Evolutionary conservation across 768 basidiomycete species (phyloP), one percentile per base, ranked within the genome.

Genomic region (Dacryopinax primogenitus): DNA sequence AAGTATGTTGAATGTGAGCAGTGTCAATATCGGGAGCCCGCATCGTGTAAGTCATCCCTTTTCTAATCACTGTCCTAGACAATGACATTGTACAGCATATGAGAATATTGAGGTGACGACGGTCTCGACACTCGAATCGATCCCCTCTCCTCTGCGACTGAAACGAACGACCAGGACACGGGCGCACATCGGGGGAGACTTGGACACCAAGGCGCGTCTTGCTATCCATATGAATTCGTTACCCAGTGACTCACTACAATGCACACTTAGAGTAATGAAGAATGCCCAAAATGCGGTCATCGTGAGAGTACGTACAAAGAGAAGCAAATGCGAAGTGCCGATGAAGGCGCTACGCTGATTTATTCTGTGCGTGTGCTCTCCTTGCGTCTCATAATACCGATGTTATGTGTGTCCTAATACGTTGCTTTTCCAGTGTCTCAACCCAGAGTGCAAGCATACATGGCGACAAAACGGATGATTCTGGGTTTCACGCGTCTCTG

Each of bases 261-360:
- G 33, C 69, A n/a, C n/a, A n/a, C n/a, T n/a, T n/a, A 96, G 92
- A 87, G 90, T 30, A 84, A 88, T 41, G 93, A 97, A 75, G 86
- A 86, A 75, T 97, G 95, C 71, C 91, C 91, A 1, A 80, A 81
- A 36, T 97, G 93, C 71, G 90, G 89, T 32, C 84, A 92, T 76
- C 77, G 84, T 67, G 87, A 90, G 68, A 87, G 93, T 34, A 92
- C 85, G 71, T 92, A 91, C 68, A 88, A 91, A 76, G 89, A 92
- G 74, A 84, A 86, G 76, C 91, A 94, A 88, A 78, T 90, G 73
- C 84, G 92, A 62, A 90, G 90, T 69, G 93, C 91, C 37, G 93
- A 95, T 75, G 93, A 95, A 79, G 93, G 93, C 1, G 90, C 90
- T 33, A 96, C 92, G 13, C 86, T 94, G 70, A 86, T 95, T 74